Percentiles rank a stretch among this genome's conserved stretches.
phyloP scores from a whole-genome alignment of 2,329 filamentous ascomycete genomes.

The Ceratocystis ficicola region DNA sequence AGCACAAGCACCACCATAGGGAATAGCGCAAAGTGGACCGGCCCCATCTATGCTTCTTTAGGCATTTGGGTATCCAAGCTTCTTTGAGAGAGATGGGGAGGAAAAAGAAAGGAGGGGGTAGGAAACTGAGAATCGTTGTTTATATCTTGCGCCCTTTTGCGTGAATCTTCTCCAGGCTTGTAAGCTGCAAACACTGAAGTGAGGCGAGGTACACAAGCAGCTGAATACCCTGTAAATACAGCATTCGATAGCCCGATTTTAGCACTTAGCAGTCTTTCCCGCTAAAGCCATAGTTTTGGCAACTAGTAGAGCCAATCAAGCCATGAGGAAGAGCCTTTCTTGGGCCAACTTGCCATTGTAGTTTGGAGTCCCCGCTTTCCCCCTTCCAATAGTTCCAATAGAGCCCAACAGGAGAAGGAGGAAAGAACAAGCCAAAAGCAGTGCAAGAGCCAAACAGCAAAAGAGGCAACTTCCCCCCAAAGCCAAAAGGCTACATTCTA shows the following conservation, averaged over 20 bases:
- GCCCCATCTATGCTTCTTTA: background rate
- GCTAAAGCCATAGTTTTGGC: background rate
- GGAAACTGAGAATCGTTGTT: background rate
- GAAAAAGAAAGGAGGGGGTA: background rate
- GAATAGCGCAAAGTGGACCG: no score
- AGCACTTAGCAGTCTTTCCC: background rate
- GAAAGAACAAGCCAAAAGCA: background rate
- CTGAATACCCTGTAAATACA: background rate
- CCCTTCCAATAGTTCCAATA: background rate
- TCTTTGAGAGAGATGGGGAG: background rate
- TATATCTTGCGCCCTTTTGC: background rate
- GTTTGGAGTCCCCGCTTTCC: background rate
- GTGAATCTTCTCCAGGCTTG: background rate
- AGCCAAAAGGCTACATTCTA: constrained; percentile 10
- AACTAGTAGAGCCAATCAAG: background rate
- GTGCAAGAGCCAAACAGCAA: background rate
- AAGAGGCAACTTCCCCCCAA: background rate
- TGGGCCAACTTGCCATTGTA: background rate
- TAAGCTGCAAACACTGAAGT: background rate
- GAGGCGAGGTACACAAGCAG: background rate
- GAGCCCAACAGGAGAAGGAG: background rate
- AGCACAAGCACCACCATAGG: background rate
- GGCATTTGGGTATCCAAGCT: constrained; percentile 5
- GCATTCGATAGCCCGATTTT: background rate
- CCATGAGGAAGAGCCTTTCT: background rate